A percentile compares a stretch with the other conserved stretches of the same genome.
These are phyloP conservation scores for Heritiera littoralis DNA, from an alignment of 345 rosid species.

Conservation along the genomic window DNA sequence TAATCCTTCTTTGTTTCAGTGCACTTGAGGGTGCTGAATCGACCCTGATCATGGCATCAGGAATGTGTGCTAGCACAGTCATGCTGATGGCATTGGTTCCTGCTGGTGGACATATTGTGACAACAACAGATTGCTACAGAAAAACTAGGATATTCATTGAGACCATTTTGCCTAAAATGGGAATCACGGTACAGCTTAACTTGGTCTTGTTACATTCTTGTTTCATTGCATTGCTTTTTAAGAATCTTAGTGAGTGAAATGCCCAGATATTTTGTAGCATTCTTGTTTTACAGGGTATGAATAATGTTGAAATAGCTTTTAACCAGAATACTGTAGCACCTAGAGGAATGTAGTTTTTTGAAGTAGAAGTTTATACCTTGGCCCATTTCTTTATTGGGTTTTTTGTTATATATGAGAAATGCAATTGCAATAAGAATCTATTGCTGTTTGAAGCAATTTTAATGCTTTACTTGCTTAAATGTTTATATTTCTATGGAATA, in stretches of 20 bases:
- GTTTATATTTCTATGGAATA: background rate
- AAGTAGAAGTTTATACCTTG: background rate
- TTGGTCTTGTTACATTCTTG: background rate
- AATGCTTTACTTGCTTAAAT: background rate
- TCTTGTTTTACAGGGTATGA: background rate
- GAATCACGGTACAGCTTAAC: conserved; percentile 60
- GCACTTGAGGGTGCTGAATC: conserved; percentile 98
- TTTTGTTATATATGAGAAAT: background rate
- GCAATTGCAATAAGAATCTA: background rate
- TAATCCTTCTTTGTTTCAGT: conserved; percentile 39
- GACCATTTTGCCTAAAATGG: conserved; percentile 87
- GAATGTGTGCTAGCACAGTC: conserved; percentile 96
- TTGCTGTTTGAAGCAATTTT: background rate
- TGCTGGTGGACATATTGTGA: conserved; percentile 92
- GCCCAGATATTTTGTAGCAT: background rate
- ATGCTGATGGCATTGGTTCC: conserved; percentile 95
- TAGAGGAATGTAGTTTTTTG: background rate
- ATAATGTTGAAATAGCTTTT: background rate
- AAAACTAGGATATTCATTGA: conserved; percentile 96
- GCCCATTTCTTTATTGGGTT: background rate
- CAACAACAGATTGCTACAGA: conserved; percentile 94
- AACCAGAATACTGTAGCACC: background rate
- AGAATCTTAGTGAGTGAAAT: background rate
- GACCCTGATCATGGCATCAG: conserved; percentile 91
- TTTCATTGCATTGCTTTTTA: conserved; percentile 6